phyloP scores from a whole-genome alignment of 192 early-diverging fungal species.

The Dissophora ornata region DNA sequence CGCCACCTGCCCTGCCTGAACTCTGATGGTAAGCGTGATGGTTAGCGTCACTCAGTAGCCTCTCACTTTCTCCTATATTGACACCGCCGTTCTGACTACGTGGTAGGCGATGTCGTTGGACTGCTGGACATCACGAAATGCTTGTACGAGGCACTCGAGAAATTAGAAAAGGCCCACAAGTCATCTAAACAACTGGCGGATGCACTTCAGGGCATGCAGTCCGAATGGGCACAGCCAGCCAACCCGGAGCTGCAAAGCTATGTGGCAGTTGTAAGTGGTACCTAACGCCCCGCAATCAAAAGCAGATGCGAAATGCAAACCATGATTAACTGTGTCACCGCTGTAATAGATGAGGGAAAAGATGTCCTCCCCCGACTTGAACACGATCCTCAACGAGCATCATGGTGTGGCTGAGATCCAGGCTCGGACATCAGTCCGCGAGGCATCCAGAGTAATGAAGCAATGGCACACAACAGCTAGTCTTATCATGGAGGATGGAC shows the following conservation, averaged over 20 bases:
- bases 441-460: conserved; percentile 80
- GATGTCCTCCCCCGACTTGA: conserved; percentile 92
- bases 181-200: conserved; percentile 82
- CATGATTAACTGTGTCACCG: no score
- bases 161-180: conserved; percentile 82
- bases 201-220: conserved; percentile 82
- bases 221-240: conserved; percentile 73
- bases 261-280: conserved; percentile 64
- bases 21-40: conserved; percentile 23
- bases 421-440: conserved; percentile 74
- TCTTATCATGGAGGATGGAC: conserved; percentile 71
- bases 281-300: no score
- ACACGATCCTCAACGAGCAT: conserved; percentile 75
- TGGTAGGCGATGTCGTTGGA: conserved; percentile 80
- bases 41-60: no score
- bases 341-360: conserved; percentile 65
- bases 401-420: conserved; percentile 69
- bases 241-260: conserved; percentile 70
- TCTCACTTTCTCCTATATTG: no score
- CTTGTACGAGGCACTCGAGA: conserved; percentile 83
- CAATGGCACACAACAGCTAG: conserved; percentile 77
- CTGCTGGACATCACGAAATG: conserved; percentile 86
- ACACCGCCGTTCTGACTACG: neutral
- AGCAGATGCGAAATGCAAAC: no score
- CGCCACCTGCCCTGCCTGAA: conserved; percentile 69